Evolutionary conservation across 257 asterid species (phyloP).

Genomic region (Cynanchum wilfordii): DNA sequence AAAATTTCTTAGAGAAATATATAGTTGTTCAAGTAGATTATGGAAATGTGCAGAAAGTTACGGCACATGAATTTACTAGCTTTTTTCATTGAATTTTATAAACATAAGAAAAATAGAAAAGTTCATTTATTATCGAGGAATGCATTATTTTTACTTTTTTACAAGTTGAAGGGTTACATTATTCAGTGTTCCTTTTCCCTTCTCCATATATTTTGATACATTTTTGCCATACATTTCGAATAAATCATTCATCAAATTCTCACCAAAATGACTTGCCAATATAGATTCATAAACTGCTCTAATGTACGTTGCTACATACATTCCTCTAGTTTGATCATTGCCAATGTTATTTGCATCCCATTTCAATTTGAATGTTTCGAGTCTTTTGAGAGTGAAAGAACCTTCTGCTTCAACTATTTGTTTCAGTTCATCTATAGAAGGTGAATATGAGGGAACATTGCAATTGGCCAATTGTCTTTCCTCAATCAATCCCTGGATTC

Average conservation of each 20-base stretch:
- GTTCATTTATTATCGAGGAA: too few species aligned
- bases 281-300: constrained; percentile 15
- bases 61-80: too few species aligned
- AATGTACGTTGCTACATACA: not conserved
- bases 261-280: constrained; percentile 13
- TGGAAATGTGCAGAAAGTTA: too few species aligned
- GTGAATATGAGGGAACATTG: constrained; percentile 10
- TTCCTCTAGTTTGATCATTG: not conserved
- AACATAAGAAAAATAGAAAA: too few species aligned
- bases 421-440: constrained; percentile 10
- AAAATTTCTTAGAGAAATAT: too few species aligned
- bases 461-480: constrained; percentile 1
- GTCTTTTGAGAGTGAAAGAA: not conserved
- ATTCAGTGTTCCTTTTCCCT: not conserved
- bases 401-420: constrained; percentile 2
- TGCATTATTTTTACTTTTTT: not conserved
- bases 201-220: not conserved
- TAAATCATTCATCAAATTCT: constrained; percentile 7
- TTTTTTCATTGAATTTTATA: too few species aligned
- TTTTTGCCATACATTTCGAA: not conserved
- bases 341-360: constrained; percentile 3
- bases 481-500: constrained; percentile 6
- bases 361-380: not conserved
- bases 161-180: not conserved
- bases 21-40: too few species aligned